Evolutionary conservation across 1,284 basidiomycete genomes (phyloP), one percentile per base, ranked within the genome.

Genomic region (Trichosporon faecale): DNA sequence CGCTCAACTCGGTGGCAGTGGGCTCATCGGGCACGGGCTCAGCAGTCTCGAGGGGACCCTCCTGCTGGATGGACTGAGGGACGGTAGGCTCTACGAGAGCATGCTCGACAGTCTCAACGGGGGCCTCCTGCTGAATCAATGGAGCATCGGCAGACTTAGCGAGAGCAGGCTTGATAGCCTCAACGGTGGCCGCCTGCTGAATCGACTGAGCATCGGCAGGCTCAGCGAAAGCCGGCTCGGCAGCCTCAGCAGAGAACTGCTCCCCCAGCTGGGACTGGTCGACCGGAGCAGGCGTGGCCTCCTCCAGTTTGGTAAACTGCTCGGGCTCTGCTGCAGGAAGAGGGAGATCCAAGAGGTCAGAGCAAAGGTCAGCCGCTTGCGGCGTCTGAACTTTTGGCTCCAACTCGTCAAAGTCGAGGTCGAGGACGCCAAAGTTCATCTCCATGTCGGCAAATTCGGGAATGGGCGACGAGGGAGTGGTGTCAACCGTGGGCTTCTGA

Each of bases 391-490:
- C n/a, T 21, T 66, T 33, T 16, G 46, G 46, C 52, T 37, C 23
- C 14, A 66, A 14, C 40, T 69, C 65, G 27, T 66, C 61, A 33
- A 64, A 21, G 33, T 69, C 68, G 40, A 73, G 60, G 60, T 71
- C 72, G 16, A 73, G 65, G 27, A 66, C 66, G 21, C 69, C 68
- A 60, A 68, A 49, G 55, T 71, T 44, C 66, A 64, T 9, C 25
- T 35, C 64, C 44, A 61, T 4, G 31, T 55, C 57, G n/a, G 64
- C 60, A 31, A 68, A 40, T 6, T 29, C 57, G n/a, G 31, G 61
- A 9, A 31, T 44, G 4, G 70, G 70, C 12, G 66, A 68, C 21
- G 49, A 66, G 2, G 46, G 31, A n/a, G 27, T n/a, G n/a, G n/a
- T n/a, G n/a, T n/a, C n/a, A n/a, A n/a, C n/a, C n/a, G n/a, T n/a